Evolutionary conservation across 2,329 filamentous ascomycete genomes (phyloP).

Genomic region (Huntiella bhutanensis): DNA sequence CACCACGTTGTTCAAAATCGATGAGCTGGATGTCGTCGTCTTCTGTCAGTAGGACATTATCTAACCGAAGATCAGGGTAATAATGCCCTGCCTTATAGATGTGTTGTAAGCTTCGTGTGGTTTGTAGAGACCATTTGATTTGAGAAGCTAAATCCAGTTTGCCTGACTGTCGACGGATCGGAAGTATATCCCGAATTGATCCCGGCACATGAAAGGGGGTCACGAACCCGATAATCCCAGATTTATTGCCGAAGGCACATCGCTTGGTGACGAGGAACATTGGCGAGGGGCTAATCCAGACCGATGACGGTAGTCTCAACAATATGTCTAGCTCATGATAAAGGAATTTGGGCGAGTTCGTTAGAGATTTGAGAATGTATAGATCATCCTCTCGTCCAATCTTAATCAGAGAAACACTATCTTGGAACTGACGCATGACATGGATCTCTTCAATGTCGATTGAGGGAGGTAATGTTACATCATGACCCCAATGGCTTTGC

Average conservation of each 20-base stretch:
- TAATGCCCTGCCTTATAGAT: slow-evolving; percentile 20
- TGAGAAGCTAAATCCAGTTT: slow-evolving; percentile 25
- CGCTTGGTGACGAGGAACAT: slow-evolving; percentile 35
- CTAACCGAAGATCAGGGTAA: slow-evolving; percentile 40
- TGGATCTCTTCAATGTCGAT: slow-evolving; percentile 32
- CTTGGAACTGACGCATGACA: slow-evolving; percentile 35
- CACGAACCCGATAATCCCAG: slow-evolving; percentile 36
- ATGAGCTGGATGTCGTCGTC: slow-evolving; percentile 32
- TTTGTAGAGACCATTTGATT: slow-evolving; percentile 33
- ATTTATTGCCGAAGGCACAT: slow-evolving; percentile 36
- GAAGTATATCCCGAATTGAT: slow-evolving; percentile 35
- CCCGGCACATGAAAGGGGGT: slow-evolving; percentile 34
- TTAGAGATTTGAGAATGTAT: slow-evolving; percentile 39
- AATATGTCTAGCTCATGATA: slow-evolving; percentile 42
- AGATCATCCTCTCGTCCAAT: slow-evolving; percentile 15
- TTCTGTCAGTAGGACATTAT: slow-evolving; percentile 36
- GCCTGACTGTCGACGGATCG: slow-evolving; percentile 28
- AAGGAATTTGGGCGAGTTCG: slow-evolving; percentile 37
- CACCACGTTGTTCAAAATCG: slow-evolving; percentile 43
- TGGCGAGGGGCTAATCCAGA: slow-evolving; percentile 33
- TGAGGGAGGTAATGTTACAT: slow-evolving; percentile 23
- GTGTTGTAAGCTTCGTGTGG: slow-evolving; percentile 32
- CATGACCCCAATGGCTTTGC: slow-evolving; percentile 23
- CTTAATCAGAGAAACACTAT: slow-evolving; percentile 37
- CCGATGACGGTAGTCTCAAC: slow-evolving; percentile 24